These are phyloP conservation scores for Vachellia collinsii DNA, from an alignment of 306 rosid species.

Conservation along the genomic window DNA sequence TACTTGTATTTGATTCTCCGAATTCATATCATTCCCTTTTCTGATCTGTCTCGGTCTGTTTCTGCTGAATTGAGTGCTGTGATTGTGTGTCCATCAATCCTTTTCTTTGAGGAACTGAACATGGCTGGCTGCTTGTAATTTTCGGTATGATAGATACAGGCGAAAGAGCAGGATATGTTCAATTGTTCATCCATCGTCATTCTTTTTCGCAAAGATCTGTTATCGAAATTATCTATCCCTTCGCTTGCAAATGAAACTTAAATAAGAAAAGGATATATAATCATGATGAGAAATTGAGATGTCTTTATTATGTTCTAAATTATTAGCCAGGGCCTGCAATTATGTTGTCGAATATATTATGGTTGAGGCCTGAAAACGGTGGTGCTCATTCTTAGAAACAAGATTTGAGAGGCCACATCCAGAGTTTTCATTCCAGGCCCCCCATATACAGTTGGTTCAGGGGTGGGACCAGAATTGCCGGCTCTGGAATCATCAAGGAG, in stretches of 20 bases:
- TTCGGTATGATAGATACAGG: not conserved
- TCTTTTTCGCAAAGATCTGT: not conserved
- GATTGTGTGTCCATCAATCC: slow-evolving; percentile 10
- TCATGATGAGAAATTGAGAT: not conserved
- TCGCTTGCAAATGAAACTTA: not conserved
- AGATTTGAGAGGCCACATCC: slow-evolving; percentile 19
- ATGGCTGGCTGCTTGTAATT: not conserved
- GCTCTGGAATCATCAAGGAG: slow-evolving; percentile 14
- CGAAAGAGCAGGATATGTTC: not conserved
- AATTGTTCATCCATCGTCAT: not conserved
- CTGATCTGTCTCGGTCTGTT: slow-evolving; percentile 12
- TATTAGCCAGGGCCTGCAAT: slow-evolving; percentile 17
- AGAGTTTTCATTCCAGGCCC: slow-evolving; percentile 14
- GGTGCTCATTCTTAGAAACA: slow-evolving; percentile 29
- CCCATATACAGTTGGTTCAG: slow-evolving; percentile 35
- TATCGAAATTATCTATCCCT: not conserved
- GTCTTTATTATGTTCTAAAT: not conserved
- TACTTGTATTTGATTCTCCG: slow-evolving; percentile 58
- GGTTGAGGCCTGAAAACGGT: slow-evolving; percentile 14
- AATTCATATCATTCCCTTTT: slow-evolving; percentile 41
- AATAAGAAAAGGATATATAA: not conserved
- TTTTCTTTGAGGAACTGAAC: not conserved
- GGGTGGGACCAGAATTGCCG: slow-evolving; percentile 32
- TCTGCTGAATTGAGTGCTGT: slow-evolving; percentile 25
- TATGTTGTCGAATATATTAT: slow-evolving; percentile 3